Percentiles rank a stretch among this genome's conserved stretches.
phyloP scores from a whole-genome alignment of 2,329 filamentous ascomycete genomes.

The Ascochyta fabae region DNA sequence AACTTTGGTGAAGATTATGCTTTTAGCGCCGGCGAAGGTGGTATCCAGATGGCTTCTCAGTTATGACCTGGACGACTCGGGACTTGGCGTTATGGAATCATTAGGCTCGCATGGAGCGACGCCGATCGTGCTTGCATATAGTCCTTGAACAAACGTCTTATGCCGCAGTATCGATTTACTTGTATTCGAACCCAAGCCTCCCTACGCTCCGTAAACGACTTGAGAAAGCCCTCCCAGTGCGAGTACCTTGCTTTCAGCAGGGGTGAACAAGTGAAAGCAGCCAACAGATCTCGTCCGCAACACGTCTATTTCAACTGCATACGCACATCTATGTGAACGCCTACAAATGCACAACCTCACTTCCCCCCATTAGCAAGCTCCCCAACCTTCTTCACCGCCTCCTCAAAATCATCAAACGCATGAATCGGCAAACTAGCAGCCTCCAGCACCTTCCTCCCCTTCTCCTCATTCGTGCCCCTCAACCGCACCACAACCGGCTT shows the following conservation, averaged over 20 bases:
- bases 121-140: conserved; percentile 35
- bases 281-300: neutral
- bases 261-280: too few species aligned
- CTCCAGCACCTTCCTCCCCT: conserved; percentile 72
- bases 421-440: conserved; percentile 71
- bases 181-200: neutral
- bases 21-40: conserved; percentile 29
- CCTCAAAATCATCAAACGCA: conserved; percentile 77
- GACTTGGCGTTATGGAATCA: conserved; percentile 38
- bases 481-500: conserved; percentile 77
- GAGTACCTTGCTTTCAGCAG: neutral
- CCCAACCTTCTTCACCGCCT: conserved; percentile 58
- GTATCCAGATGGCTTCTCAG: conserved; percentile 20
- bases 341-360: neutral
- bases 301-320: neutral
- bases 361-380: conserved; percentile 31
- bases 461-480: conserved; percentile 74
- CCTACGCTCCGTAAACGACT: neutral
- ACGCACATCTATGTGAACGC: neutral
- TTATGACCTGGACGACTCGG: conserved; percentile 35
- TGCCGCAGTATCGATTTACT: conserved; percentile 22
- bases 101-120: conserved; percentile 27
- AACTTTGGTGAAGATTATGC: conserved; percentile 19
- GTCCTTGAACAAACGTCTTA: conserved; percentile 25
- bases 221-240: neutral